These are phyloP conservation scores for Rubroshorea leprosula DNA, from an alignment of 345 rosid genomes.

Conservation along the genomic window DNA sequence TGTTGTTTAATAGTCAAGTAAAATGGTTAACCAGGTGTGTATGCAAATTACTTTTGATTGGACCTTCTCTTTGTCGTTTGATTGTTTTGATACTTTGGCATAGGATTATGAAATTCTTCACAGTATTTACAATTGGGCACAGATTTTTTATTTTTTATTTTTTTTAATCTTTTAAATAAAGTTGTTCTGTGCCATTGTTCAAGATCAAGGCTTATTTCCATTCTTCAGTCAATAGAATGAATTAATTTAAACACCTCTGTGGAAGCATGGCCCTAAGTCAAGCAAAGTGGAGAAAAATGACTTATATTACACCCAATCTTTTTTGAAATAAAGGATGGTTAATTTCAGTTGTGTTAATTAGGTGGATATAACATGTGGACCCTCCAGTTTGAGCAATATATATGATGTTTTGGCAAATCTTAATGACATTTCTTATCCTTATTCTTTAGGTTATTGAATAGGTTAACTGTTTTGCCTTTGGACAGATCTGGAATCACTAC, in stretches of 20 bases:
- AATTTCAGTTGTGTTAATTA: neutral
- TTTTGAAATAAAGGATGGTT: neutral
- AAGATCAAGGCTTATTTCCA: neutral
- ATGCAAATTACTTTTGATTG: no score
- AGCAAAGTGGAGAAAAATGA: neutral
- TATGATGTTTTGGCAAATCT: neutral
- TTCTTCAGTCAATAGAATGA: neutral
- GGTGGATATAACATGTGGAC: neutral
- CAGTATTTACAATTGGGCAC: neutral
- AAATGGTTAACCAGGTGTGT: no score
- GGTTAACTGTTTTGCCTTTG: neutral
- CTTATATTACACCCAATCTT: neutral
- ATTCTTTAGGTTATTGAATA: neutral
- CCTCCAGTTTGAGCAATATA: neutral
- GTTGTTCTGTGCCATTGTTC: neutral
- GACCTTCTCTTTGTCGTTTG: no score
- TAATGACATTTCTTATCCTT: neutral
- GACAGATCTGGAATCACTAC: constrained; percentile 74
- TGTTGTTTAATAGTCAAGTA: no score
- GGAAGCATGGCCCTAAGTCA: neutral
- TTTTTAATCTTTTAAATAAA: no score
- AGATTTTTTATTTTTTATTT: no score
- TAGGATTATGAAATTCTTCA: neutral
- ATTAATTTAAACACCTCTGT: neutral
- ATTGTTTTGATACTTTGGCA: neutral